These are phyloP conservation scores for Colletotrichum sojae DNA, from an alignment of 2,329 filamentous ascomycete genomes.

Conservation along the genomic window DNA sequence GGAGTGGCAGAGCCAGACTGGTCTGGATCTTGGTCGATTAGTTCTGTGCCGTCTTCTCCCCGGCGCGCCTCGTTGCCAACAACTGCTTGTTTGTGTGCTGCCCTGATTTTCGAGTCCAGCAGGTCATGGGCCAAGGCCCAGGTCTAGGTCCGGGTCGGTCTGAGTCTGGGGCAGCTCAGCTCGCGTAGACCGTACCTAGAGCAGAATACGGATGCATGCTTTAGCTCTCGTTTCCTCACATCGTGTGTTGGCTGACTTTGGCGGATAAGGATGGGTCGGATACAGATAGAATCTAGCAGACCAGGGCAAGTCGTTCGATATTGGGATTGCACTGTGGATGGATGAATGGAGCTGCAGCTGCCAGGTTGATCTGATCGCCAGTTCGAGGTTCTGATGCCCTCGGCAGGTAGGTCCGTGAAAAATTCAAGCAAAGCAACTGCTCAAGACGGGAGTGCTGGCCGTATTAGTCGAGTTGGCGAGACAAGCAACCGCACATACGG, in stretches of 20 bases:
- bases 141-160: constrained; percentile 3
- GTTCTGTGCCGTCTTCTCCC: not conserved
- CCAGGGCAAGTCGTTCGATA: constrained; percentile 15
- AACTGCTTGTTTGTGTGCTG: constrained; percentile 21
- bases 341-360: constrained; percentile 8
- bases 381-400: not conserved
- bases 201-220: too few species aligned
- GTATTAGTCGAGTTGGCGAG: constrained; percentile 10
- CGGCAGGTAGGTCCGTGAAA: too few species aligned
- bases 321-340: constrained; percentile 1
- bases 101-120: constrained; percentile 18
- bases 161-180: constrained; percentile 13
- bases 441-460: not conserved
- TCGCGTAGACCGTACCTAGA: not conserved
- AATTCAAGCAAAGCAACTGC: not conserved
- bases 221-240: constrained; percentile 19
- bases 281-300: constrained; percentile 8
- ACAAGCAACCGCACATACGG: constrained; percentile 1
- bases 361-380: not conserved
- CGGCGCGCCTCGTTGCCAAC: constrained; percentile 8
- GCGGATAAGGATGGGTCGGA: constrained; percentile 19
- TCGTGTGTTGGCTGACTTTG: constrained; percentile 12
- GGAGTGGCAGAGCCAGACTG: constrained; percentile 18
- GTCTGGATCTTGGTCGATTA: constrained; percentile 29
- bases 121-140: constrained; percentile 17